Conservation (phyloP, 2,329 filamentous ascomycete genomes). For the Westerdykella aurantiaca region DNA sequence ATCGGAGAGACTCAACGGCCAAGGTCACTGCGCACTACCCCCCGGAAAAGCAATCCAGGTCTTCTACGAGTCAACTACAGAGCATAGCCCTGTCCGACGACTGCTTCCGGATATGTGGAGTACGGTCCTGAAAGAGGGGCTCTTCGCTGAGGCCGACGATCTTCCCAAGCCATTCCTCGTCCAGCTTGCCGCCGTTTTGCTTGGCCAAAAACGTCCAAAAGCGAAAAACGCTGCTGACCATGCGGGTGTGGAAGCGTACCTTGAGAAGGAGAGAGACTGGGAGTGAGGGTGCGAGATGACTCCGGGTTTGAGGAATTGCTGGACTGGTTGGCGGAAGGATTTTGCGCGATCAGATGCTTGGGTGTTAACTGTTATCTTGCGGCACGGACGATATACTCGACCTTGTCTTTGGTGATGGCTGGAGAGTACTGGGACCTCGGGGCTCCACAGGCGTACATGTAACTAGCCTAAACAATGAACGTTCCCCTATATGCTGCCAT, state of each 20-base stretch:
- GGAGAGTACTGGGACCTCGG: too few species aligned
- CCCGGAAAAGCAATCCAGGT: not conserved
- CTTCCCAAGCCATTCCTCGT: not conserved
- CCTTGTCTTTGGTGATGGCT: too few species aligned
- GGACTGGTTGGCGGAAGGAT: too few species aligned
- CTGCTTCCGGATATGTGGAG: not conserved
- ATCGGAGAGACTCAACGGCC: slow-evolving; percentile 70
- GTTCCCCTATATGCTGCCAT: too few species aligned
- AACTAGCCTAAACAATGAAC: too few species aligned
- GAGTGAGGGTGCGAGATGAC: too few species aligned
- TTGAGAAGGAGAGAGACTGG: not conserved
- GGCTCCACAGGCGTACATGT: too few species aligned
- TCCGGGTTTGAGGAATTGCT: too few species aligned
- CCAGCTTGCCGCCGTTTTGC: not conserved
- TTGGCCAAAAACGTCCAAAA: not conserved
- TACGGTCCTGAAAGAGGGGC: not conserved
- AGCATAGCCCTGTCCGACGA: not conserved
- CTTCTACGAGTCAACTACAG: not conserved
- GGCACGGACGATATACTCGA: too few species aligned
- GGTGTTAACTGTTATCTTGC: too few species aligned
- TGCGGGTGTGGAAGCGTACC: not conserved
- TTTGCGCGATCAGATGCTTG: too few species aligned
- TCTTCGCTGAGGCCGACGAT: not conserved
- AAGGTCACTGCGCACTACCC: slow-evolving; percentile 21
- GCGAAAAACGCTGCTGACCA: not conserved